phyloP scores from a whole-genome alignment of 2,329 filamentous ascomycete genomes.

The Didymella segeticola region DNA sequence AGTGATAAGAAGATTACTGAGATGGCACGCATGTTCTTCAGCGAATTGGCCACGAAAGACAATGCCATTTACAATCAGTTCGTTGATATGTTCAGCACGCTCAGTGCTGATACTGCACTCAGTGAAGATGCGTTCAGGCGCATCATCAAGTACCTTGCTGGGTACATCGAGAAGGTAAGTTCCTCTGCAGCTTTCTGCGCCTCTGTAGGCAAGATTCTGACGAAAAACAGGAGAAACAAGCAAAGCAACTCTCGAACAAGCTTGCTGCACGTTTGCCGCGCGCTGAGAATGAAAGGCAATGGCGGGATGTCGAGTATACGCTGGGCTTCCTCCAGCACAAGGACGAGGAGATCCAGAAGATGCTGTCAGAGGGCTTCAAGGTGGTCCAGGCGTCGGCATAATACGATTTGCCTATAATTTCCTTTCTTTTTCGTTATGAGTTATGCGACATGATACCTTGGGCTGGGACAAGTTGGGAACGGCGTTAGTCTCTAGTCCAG shows the following conservation, averaged over 20 bases:
- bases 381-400: slow-evolving; percentile 54
- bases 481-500: neutral
- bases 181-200: neutral
- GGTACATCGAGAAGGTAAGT: slow-evolving; percentile 93
- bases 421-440: slow-evolving; percentile 3
- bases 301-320: slow-evolving; percentile 96
- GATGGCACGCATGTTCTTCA: slow-evolving; percentile 97
- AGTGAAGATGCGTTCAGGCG: slow-evolving; percentile 85
- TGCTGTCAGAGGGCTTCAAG: slow-evolving; percentile 75
- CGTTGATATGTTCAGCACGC: slow-evolving; percentile 95
- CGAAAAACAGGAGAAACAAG: slow-evolving; percentile 84
- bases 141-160: slow-evolving; percentile 90
- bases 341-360: slow-evolving; percentile 85
- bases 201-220: slow-evolving; percentile 15
- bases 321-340: slow-evolving; percentile 89
- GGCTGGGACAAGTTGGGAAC: slow-evolving; percentile 1
- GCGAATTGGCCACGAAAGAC: slow-evolving; percentile 95
- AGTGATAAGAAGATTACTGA: slow-evolving; percentile 94
- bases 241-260: slow-evolving; percentile 91
- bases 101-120: slow-evolving; percentile 80
- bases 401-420: neutral
- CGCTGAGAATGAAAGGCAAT: slow-evolving; percentile 92
- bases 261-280: slow-evolving; percentile 83
- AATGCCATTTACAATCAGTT: slow-evolving; percentile 99
- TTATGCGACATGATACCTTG: slow-evolving; percentile 19